These are phyloP conservation scores for Penicillium goetzii DNA, from an alignment of 495 filamentous ascomycete species.

Conservation along the genomic window DNA sequence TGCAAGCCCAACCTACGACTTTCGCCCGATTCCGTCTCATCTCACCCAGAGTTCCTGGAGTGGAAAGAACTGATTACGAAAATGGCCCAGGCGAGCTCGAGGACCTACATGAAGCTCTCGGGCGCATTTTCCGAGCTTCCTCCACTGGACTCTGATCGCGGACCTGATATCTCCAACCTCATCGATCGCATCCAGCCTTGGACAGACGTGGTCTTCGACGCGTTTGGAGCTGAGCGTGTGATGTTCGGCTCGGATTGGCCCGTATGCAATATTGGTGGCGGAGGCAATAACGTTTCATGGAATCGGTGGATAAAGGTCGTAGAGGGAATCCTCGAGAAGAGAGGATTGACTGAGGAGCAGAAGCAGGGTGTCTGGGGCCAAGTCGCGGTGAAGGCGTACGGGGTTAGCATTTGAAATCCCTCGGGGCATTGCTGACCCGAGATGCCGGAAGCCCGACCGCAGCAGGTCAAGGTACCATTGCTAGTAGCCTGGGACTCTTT, in stretches of 20 bases:
- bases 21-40: constrained; percentile 41
- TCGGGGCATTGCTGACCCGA: constrained; percentile 45
- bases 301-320: constrained; percentile 47
- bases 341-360: constrained; percentile 58
- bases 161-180: constrained; percentile 45
- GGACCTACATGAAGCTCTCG: constrained; percentile 86
- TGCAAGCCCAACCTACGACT: constrained; percentile 79
- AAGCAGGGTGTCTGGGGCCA: constrained; percentile 68
- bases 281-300: constrained; percentile 56
- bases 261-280: constrained; percentile 73
- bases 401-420: constrained; percentile 43
- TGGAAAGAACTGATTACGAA: constrained; percentile 45
- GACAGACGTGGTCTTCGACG: constrained; percentile 66
- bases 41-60: constrained; percentile 61
- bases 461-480: neutral
- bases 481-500: neutral
- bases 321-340: constrained; percentile 61
- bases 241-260: constrained; percentile 95
- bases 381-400: constrained; percentile 69
- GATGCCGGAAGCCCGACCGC: constrained; percentile 14
- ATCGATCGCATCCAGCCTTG: constrained; percentile 58
- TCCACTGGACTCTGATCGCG: constrained; percentile 38
- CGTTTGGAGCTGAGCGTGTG: constrained; percentile 69
- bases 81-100: constrained; percentile 56
- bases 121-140: constrained; percentile 78